A percentile compares a stretch with the other conserved stretches of the same genome.
Evolutionary conservation across 805 yeast species (phyloP).

Genomic region (Yamadazyma takamatsuzukensis): DNA sequence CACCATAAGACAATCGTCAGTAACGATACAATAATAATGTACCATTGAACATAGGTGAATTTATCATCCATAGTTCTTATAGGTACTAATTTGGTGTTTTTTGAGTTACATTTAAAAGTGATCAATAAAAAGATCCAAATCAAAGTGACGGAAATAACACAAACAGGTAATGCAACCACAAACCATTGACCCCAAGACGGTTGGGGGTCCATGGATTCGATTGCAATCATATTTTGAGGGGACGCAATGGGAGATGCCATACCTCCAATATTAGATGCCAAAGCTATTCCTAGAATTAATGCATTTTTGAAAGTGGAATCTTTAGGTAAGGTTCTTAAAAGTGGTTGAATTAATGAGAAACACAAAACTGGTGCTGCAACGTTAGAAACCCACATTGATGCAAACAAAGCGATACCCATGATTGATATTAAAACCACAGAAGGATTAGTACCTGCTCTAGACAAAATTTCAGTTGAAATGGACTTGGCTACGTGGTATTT

Average conservation of each 20-base stretch:
- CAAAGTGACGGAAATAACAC: constrained; percentile 36
- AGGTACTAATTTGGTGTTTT: constrained; percentile 51
- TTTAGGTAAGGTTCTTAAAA: constrained; percentile 42
- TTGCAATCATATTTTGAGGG: constrained; percentile 54
- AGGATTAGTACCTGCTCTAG: constrained; percentile 50
- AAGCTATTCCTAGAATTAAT: constrained; percentile 44
- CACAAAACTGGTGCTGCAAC: constrained; percentile 56
- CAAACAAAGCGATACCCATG: constrained; percentile 49
- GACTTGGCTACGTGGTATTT: constrained; percentile 51
- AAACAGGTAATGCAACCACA: constrained; percentile 47
- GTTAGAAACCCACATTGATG: constrained; percentile 57
- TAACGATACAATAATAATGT: constrained; percentile 62
- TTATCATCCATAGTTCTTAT: constrained; percentile 58
- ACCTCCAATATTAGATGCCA: constrained; percentile 52
- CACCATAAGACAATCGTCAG: constrained; percentile 88
- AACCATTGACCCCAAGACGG: constrained; percentile 60
- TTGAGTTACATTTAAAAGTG: constrained; percentile 49
- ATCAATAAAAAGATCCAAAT: constrained; percentile 51
- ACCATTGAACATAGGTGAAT: constrained; percentile 72
- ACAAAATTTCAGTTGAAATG: constrained; percentile 46
- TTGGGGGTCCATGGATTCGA: constrained; percentile 48
- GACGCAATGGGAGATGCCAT: constrained; percentile 55
- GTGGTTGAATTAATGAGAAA: constrained; percentile 48
- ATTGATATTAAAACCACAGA: constrained; percentile 44
- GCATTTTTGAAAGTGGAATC: constrained; percentile 40